phyloP scores from a whole-genome alignment of 352 stramenopile species.

The Elongisporangium anandrum region DNA sequence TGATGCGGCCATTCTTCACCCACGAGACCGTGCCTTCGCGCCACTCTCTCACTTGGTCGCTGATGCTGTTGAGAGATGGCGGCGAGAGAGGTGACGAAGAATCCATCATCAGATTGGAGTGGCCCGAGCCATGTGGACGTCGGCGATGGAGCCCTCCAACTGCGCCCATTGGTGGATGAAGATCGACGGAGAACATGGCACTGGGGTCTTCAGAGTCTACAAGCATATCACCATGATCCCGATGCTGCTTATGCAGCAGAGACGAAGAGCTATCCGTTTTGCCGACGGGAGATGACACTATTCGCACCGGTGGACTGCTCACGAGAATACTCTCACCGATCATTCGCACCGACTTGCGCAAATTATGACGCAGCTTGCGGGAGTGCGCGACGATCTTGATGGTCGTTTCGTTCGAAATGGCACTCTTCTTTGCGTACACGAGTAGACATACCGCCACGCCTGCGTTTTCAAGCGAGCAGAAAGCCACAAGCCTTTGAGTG shows the following conservation, averaged over 20 bases:
- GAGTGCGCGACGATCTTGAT: constrained; percentile 56
- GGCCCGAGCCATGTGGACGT: constrained; percentile 1
- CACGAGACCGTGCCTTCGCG: constrained; percentile 52
- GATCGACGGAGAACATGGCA: constrained; percentile 29
- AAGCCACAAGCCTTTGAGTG: constrained; percentile 25
- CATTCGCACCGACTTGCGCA: constrained; percentile 51
- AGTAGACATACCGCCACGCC: constrained; percentile 42
- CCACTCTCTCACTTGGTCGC: constrained; percentile 29
- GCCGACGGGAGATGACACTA: background rate
- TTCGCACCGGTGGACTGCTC: constrained; percentile 1
- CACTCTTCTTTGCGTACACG: constrained; percentile 47
- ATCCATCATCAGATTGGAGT: background rate
- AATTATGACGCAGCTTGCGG: constrained; percentile 41
- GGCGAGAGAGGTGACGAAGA: background rate
- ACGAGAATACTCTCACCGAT: constrained; percentile 56
- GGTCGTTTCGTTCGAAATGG: constrained; percentile 45
- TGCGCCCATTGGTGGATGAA: constrained; percentile 3
- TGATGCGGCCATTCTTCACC: constrained; percentile 51
- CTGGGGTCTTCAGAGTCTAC: constrained; percentile 12
- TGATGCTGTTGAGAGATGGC: background rate
- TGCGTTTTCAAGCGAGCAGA: constrained; percentile 47
- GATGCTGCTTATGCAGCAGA: background rate
- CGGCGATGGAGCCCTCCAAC: constrained; percentile 9
- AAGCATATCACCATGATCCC: constrained; percentile 1
- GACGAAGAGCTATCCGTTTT: background rate